These are phyloP conservation scores for Chaetomium sp. DNA, from an alignment of 2,329 filamentous ascomycete genomes.

Conservation along the genomic window DNA sequence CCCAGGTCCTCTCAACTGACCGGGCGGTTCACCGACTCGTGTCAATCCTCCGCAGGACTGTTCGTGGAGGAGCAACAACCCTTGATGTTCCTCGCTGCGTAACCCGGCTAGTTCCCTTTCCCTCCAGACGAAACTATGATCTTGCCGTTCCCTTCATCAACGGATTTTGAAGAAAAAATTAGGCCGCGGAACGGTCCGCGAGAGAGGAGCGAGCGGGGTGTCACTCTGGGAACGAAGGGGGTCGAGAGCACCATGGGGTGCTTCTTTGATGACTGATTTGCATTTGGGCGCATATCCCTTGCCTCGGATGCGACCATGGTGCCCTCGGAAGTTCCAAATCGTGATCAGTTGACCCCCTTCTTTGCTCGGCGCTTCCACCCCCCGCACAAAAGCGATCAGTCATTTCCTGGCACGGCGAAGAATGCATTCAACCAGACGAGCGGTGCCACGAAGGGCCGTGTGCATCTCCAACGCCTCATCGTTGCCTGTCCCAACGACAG, in stretches of 20 bases:
- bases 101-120: background rate
- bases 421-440: background rate
- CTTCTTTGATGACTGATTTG: slow-evolving; percentile 5
- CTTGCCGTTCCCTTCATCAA: background rate
- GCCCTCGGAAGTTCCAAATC: background rate
- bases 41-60: background rate
- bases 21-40: background rate
- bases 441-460: background rate
- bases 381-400: slow-evolving; percentile 5
- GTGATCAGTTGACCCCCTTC: slow-evolving; percentile 1
- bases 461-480: background rate
- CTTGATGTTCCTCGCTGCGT: background rate
- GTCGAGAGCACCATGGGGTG: background rate
- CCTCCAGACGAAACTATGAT: background rate
- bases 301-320: background rate
- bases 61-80: background rate
- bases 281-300: background rate
- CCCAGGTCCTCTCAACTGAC: background rate
- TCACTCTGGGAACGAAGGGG: background rate
- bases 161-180: background rate
- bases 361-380: background rate
- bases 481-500: background rate
- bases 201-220: background rate
- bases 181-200: background rate
- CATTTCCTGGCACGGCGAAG: slow-evolving; percentile 1